A percentile compares a stretch with the other conserved stretches of the same genome.
phyloP scores from a whole-genome alignment of 495 filamentous ascomycete genomes.

The Annulohypoxylon bovei region DNA sequence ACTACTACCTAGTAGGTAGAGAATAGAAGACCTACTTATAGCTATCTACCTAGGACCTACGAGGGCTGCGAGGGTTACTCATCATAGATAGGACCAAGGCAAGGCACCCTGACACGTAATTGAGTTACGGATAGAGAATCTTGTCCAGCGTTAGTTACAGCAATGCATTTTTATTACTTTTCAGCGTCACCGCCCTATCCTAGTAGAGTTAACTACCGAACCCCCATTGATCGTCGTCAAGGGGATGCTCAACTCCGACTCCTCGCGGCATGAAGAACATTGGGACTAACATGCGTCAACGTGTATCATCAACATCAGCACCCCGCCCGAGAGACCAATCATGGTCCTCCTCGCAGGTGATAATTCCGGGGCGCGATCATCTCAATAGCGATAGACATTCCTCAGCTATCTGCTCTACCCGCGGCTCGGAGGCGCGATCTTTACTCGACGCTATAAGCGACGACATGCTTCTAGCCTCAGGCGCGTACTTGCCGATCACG shows the following conservation, averaged over 20 bases:
- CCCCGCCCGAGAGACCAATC: neutral
- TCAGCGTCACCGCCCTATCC: neutral
- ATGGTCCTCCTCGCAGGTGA: neutral
- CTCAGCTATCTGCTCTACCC: conserved; percentile 65
- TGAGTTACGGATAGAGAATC: neutral
- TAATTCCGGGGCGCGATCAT: conserved; percentile 1
- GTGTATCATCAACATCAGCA: neutral
- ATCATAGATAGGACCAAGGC: neutral
- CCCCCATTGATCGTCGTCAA: neutral
- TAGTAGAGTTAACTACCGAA: neutral
- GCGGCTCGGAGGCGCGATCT: conserved; percentile 56
- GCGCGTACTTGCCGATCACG: conserved; percentile 57
- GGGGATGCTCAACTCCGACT: neutral
- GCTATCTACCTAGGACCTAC: too few species aligned
- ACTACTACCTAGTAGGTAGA: too few species aligned
- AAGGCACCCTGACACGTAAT: neutral
- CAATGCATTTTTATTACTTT: neutral
- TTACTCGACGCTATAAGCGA: conserved; percentile 40
- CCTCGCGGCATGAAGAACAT: neutral
- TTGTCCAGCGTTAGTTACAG: neutral
- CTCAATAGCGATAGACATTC: conserved; percentile 67
- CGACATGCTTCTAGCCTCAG: conserved; percentile 50
- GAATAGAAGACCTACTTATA: too few species aligned
- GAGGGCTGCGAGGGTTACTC: too few species aligned
- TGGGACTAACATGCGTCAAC: neutral